Evolutionary conservation across 176 grass and related monocot genomes (phyloP).

Genomic region (Raddia guianensis): DNA sequence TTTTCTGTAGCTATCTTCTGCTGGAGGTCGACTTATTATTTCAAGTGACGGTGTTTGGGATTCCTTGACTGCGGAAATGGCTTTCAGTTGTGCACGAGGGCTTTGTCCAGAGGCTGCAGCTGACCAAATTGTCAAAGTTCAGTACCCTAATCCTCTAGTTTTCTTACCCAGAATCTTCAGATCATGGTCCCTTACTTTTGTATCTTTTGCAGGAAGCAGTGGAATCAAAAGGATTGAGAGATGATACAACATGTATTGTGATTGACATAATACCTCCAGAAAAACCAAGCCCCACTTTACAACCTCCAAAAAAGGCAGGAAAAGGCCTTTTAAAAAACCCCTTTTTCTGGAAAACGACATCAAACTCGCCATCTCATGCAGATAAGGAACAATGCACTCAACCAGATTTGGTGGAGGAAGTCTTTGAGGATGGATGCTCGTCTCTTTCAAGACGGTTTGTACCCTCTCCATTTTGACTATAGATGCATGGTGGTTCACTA

Average conservation of each 20-base stretch:
- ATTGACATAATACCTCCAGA: constrained; percentile 82
- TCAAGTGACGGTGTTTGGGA: constrained; percentile 99
- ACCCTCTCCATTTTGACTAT: constrained; percentile 19
- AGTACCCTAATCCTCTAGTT: constrained; percentile 7
- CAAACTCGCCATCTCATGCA: constrained; percentile 50
- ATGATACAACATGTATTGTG: constrained; percentile 96
- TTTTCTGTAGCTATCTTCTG: constrained; percentile 69
- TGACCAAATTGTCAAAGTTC: constrained; percentile 86
- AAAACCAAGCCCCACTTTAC: constrained; percentile 53
- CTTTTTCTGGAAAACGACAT: constrained; percentile 48
- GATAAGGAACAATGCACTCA: constrained; percentile 54
- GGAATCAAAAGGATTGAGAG: constrained; percentile 84
- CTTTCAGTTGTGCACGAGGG: constrained; percentile 68
- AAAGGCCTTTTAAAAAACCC: constrained; percentile 74
- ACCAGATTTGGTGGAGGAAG: constrained; percentile 71
- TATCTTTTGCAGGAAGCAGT: constrained; percentile 80
- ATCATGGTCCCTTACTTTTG: constrained; percentile 14
- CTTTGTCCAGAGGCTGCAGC: constrained; percentile 69
- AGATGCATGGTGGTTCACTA: constrained; percentile 17
- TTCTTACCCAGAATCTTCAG: constrained; percentile 20
- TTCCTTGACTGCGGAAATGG: constrained; percentile 66
- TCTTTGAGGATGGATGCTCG: constrained; percentile 93
- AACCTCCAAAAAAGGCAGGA: constrained; percentile 59
- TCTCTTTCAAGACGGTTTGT: constrained; percentile 70
- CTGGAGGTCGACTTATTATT: constrained; percentile 78